phyloP scores from a whole-genome alignment of 1,284 basidiomycete genomes.

The Apiotrichum sp. region DNA sequence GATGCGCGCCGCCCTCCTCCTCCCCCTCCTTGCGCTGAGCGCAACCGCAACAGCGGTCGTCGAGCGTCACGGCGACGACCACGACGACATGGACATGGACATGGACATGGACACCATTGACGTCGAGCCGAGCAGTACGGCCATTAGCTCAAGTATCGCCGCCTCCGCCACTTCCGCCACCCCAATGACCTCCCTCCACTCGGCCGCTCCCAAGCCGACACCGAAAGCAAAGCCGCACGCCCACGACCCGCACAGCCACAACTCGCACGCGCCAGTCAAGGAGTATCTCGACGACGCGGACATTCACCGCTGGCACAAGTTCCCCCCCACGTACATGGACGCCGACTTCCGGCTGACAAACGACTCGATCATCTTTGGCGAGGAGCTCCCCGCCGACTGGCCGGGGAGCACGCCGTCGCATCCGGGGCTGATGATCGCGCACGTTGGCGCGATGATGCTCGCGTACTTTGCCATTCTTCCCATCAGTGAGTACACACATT shows the following conservation, averaged over 20 bases:
- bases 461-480: constrained; percentile 41
- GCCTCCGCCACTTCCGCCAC: neutral
- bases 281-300: constrained; percentile 28
- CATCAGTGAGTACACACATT: constrained; percentile 22
- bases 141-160: no score
- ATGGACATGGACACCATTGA: constrained; percentile 2
- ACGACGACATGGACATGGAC: constrained; percentile 8
- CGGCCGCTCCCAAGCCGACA: neutral
- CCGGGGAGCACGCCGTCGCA: constrained; percentile 27
- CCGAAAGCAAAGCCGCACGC: neutral
- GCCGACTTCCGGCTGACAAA: constrained; percentile 35
- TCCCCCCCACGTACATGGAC: constrained; percentile 37
- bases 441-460: constrained; percentile 25
- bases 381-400: constrained; percentile 34
- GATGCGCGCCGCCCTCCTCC: constrained; percentile 12
- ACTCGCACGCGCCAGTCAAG: constrained; percentile 27
- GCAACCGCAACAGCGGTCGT: neutral
- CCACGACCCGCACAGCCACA: constrained; percentile 22
- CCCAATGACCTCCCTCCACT: neutral
- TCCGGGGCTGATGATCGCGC: constrained; percentile 27
- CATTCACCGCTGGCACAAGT: constrained; percentile 35
- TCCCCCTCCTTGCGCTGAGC: constrained; percentile 7
- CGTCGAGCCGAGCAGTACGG: neutral
- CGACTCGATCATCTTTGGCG: constrained; percentile 36
- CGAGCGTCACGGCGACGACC: constrained; percentile 13